Conservation (phyloP, 2,329 filamentous ascomycete genomes). For the Fusarium setosum region DNA sequence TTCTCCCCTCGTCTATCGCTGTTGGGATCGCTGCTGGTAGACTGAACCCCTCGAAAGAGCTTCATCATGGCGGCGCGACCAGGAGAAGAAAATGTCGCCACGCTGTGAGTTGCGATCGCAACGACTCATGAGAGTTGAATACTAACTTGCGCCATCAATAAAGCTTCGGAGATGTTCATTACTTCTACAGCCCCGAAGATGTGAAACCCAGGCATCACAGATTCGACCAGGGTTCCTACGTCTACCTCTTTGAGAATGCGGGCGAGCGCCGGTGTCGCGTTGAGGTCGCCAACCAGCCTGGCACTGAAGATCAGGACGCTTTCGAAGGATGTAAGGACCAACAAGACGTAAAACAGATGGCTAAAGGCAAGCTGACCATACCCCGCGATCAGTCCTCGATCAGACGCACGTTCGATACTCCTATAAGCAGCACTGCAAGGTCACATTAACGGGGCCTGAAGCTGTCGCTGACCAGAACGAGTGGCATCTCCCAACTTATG, state of each 20-base stretch:
- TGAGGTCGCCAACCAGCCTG: slow-evolving; percentile 81
- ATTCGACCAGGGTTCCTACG: slow-evolving; percentile 83
- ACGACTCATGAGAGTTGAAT: neutral
- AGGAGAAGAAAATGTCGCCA: slow-evolving; percentile 63
- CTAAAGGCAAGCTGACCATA: slow-evolving; percentile 19
- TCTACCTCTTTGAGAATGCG: slow-evolving; percentile 83
- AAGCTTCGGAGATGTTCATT: slow-evolving; percentile 83
- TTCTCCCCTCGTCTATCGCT: neutral
- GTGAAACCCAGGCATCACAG: slow-evolving; percentile 80
- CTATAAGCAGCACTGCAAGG: slow-evolving; percentile 78
- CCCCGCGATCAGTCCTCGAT: slow-evolving; percentile 68
- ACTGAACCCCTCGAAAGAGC: slow-evolving; percentile 1
- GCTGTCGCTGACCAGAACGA: slow-evolving; percentile 63
- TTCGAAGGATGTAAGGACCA: slow-evolving; percentile 76
- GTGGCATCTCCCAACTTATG: slow-evolving; percentile 81
- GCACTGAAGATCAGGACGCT: slow-evolving; percentile 81
- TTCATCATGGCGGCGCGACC: slow-evolving; percentile 57
- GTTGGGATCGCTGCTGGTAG: neutral
- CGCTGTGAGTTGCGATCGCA: slow-evolving; percentile 55
- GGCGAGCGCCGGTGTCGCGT: slow-evolving; percentile 74
- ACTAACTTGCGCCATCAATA: slow-evolving; percentile 18
- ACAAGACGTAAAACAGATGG: slow-evolving; percentile 11
- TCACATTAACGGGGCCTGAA: slow-evolving; percentile 73
- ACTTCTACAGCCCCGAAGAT: slow-evolving; percentile 78
- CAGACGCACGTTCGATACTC: slow-evolving; percentile 74